These are phyloP conservation scores for Mucor indicus DNA, from an alignment of 371 early-diverging fungal genomes.

Conservation along the genomic window DNA sequence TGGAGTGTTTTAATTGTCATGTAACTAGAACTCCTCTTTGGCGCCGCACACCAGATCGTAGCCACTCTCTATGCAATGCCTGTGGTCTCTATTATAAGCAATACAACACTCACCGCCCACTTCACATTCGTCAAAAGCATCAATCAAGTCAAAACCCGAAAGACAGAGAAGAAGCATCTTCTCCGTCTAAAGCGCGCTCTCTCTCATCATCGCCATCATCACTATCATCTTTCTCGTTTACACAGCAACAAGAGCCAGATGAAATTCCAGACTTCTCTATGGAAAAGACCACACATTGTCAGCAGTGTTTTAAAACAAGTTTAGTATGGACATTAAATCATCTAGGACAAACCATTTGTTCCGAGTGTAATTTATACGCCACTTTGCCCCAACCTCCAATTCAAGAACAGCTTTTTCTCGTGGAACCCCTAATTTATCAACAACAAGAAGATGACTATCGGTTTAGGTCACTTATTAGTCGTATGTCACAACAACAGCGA, in stretches of 20 bases:
- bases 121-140: constrained; percentile 56
- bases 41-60: constrained; percentile 75
- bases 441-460: constrained; percentile 16
- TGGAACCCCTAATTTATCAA: constrained; percentile 1
- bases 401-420: neutral
- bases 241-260: neutral
- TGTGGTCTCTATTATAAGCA: constrained; percentile 83
- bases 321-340: constrained; percentile 9
- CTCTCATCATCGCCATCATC: neutral
- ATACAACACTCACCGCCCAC: constrained; percentile 68
- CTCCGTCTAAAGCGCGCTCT: neutral
- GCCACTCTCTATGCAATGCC: constrained; percentile 81
- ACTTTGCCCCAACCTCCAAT: neutral
- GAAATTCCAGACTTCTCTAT: neutral
- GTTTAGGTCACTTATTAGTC: constrained; percentile 16
- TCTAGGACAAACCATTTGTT: constrained; percentile 9
- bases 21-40: constrained; percentile 80
- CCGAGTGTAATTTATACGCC: constrained; percentile 10
- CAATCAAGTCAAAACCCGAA: constrained; percentile 3
- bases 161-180: neutral
- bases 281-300: constrained; percentile 2
- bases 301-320: constrained; percentile 9
- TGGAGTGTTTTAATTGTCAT: constrained; percentile 78
- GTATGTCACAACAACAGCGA: constrained; percentile 24
- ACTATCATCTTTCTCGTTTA: neutral